Evolutionary conservation across 495 filamentous ascomycete species (phyloP).

Genomic region (Penicillium paxilli): DNA sequence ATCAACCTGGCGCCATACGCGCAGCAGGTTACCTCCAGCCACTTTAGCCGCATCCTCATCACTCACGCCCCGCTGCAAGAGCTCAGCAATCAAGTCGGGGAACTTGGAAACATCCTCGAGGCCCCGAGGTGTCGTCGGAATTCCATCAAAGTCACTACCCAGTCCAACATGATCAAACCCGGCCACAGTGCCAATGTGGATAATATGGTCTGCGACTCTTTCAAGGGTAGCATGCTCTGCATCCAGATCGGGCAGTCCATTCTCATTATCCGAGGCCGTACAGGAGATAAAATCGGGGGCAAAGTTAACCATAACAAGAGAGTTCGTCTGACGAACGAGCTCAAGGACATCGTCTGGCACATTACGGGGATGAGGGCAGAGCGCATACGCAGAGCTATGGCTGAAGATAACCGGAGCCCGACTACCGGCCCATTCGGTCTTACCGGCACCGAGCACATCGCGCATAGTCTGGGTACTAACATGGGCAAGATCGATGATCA

Average conservation of each 20-base stretch:
- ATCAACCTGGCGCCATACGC: constrained; percentile 77
- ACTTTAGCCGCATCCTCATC: constrained; percentile 67
- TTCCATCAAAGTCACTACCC: constrained; percentile 67
- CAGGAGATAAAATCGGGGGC: constrained; percentile 75
- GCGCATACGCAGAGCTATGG: constrained; percentile 52
- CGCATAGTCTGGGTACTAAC: constrained; percentile 56
- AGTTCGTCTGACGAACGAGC: constrained; percentile 53
- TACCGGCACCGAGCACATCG: constrained; percentile 50
- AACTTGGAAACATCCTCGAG: constrained; percentile 80
- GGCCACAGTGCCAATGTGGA: constrained; percentile 54
- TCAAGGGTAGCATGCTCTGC: constrained; percentile 69
- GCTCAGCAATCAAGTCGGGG: constrained; percentile 74
- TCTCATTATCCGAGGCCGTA: constrained; percentile 39
- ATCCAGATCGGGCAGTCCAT: constrained; percentile 48
- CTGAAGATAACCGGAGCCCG: constrained; percentile 58
- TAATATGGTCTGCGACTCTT: constrained; percentile 71
- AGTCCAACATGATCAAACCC: constrained; percentile 63
- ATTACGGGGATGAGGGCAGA: constrained; percentile 59
- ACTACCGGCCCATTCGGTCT: constrained; percentile 43
- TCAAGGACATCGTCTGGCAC: constrained; percentile 59
- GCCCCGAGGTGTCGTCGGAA: constrained; percentile 44
- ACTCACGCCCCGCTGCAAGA: constrained; percentile 65
- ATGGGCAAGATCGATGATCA: constrained; percentile 56
- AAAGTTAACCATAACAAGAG: constrained; percentile 63
- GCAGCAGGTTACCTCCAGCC: constrained; percentile 70